Evolutionary conservation across 805 yeast genomes (phyloP).

Genomic region (Yarrowia hollandica): DNA sequence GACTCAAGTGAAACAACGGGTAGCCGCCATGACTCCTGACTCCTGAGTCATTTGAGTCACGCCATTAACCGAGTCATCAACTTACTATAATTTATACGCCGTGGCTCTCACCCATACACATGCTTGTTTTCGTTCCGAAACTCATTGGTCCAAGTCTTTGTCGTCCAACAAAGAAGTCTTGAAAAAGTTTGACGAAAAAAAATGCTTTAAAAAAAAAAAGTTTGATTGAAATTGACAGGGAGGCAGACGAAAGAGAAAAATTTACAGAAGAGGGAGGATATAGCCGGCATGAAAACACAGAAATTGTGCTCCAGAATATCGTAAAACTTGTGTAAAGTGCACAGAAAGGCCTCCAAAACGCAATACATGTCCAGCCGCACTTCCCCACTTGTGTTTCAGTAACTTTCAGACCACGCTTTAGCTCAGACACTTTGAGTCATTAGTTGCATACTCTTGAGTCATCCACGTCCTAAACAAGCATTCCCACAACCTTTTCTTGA

Average conservation of each 20-base stretch:
- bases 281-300: no score
- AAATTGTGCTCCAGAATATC: no score
- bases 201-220: conserved; percentile 1
- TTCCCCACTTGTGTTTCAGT: background rate
- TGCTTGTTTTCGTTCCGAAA: background rate
- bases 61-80: no score
- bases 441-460: conserved; percentile 19
- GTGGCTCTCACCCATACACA: no score
- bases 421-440: conserved; percentile 8
- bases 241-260: background rate
- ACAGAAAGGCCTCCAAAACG: no score
- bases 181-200: background rate
- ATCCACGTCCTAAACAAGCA: background rate
- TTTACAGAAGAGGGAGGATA: no score
- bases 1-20: no score
- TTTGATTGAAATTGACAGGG: conserved; percentile 10
- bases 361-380: no score
- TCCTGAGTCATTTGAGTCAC: no score
- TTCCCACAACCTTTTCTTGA: conserved; percentile 3
- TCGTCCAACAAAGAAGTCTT: background rate
- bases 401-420: background rate
- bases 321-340: no score
- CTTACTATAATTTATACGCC: no score
- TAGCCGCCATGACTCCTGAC: no score
- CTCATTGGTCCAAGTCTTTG: background rate